Evolutionary conservation across 768 basidiomycete species (phyloP).

Genomic region (Trametes coccinea): DNA sequence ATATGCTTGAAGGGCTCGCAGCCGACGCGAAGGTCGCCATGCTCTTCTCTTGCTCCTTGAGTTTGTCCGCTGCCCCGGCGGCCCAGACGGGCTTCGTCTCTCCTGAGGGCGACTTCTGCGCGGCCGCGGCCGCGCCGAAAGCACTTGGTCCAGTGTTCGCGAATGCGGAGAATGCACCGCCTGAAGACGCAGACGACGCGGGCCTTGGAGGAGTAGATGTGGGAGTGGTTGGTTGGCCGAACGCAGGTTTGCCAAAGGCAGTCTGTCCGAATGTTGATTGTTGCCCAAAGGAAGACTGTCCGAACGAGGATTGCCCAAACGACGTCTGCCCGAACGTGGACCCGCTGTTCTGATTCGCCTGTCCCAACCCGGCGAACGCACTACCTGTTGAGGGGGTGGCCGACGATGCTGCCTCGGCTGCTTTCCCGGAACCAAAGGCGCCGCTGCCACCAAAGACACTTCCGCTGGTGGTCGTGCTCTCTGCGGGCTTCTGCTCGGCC

Average conservation of each 20-base stretch:
- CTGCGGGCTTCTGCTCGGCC: neutral
- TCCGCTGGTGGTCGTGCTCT: neutral
- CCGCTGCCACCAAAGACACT: neutral
- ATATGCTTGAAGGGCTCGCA: neutral
- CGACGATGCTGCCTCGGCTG: neutral
- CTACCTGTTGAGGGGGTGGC: neutral
- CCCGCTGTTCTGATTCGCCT: conserved; percentile 2
- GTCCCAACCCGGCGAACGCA: conserved; percentile 2
- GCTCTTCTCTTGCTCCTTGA: neutral
- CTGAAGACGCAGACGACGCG: neutral
- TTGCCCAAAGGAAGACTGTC: conserved; percentile 27
- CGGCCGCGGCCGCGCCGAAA: neutral
- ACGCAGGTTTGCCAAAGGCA: conserved; percentile 30
- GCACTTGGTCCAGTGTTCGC: conserved; percentile 8
- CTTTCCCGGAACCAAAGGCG: neutral
- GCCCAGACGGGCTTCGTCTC: conserved; percentile 13
- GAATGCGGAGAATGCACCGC: conserved; percentile 12
- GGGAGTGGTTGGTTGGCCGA: conserved; percentile 32
- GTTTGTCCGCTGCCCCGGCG: conserved; percentile 3
- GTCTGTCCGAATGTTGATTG: conserved; percentile 37
- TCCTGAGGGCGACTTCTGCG: neutral
- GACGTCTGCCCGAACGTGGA: conserved; percentile 24
- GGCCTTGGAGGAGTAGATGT: conserved; percentile 1
- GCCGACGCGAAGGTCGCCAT: conserved; percentile 2
- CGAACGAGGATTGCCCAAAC: neutral